Evolutionary conservation across 2,329 filamentous ascomycete genomes (phyloP).

Genomic region (Trichoderma atroviride): DNA sequence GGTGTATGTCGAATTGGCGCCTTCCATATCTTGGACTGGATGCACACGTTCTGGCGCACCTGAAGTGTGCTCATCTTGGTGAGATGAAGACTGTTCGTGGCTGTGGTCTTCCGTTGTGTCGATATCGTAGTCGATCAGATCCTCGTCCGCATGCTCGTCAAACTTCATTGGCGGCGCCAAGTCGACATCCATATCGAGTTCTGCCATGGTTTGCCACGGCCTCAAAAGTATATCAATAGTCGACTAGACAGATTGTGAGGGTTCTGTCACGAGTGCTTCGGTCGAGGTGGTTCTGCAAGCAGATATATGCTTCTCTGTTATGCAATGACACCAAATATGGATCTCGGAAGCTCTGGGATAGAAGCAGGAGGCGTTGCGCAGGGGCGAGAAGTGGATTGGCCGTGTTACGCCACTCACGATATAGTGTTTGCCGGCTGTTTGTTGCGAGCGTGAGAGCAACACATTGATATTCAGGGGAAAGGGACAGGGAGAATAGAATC

Average conservation of each 20-base stretch:
- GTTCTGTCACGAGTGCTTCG: background rate
- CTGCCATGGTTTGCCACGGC: slow-evolving; percentile 32
- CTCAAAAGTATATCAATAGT: background rate
- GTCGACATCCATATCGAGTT: slow-evolving; percentile 41
- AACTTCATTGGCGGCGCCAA: slow-evolving; percentile 33
- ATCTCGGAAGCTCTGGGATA: background rate
- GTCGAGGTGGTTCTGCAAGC: background rate
- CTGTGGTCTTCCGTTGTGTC: slow-evolving; percentile 33
- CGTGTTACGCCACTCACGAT: slow-evolving; percentile 20
- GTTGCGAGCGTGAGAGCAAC: slow-evolving; percentile 4
- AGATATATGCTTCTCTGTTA: background rate
- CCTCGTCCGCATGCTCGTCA: slow-evolving; percentile 37
- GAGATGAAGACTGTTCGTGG: slow-evolving; percentile 8
- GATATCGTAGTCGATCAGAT: slow-evolving; percentile 45
- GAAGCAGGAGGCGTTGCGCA: background rate
- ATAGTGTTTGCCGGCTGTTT: slow-evolving; percentile 12
- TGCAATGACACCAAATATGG: background rate
- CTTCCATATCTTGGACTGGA: slow-evolving; percentile 7
- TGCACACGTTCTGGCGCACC: background rate
- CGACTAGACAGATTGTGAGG: background rate
- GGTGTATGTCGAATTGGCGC: background rate
- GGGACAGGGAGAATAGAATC: background rate
- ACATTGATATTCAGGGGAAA: slow-evolving; percentile 19
- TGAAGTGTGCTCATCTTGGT: slow-evolving; percentile 15
- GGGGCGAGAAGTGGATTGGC: background rate